phyloP scores from a whole-genome alignment of 768 basidiomycete species.

The Boletales sp. region DNA sequence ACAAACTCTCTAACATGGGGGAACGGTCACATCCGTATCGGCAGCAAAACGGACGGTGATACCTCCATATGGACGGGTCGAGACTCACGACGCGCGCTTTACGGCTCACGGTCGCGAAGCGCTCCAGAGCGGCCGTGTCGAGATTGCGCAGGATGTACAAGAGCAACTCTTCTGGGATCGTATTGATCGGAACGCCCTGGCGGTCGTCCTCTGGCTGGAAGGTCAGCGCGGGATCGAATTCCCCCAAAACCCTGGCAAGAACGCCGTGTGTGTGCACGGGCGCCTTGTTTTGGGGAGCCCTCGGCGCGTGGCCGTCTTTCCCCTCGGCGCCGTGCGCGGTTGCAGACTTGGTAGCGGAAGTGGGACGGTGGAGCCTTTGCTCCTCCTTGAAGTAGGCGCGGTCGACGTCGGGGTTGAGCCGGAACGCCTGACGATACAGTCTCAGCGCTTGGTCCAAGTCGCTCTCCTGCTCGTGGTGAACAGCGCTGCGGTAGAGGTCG shows the following conservation, averaged over 20 bases:
- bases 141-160: slow-evolving; percentile 63
- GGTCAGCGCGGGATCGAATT: slow-evolving; percentile 44
- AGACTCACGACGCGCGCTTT: slow-evolving; percentile 72
- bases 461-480: slow-evolving; percentile 69
- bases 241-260: slow-evolving; percentile 46
- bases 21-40: slow-evolving; percentile 3
- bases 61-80: slow-evolving; percentile 78
- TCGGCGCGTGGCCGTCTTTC: slow-evolving; percentile 72
- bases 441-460: slow-evolving; percentile 71
- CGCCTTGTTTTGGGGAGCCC: slow-evolving; percentile 34
- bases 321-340: slow-evolving; percentile 42
- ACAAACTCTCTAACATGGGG: slow-evolving; percentile 55
- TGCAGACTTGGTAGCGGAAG: slow-evolving; percentile 47
- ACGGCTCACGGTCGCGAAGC: slow-evolving; percentile 70
- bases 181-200: slow-evolving; percentile 49
- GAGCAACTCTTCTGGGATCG: slow-evolving; percentile 75
- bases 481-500: slow-evolving; percentile 64
- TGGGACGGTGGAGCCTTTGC: slow-evolving; percentile 20
- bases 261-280: slow-evolving; percentile 29
- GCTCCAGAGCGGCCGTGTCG: slow-evolving; percentile 66
- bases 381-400: slow-evolving; percentile 62
- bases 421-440: slow-evolving; percentile 79
- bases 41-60: slow-evolving; percentile 11
- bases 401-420: slow-evolving; percentile 74
- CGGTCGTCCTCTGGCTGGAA: slow-evolving; percentile 74